These are phyloP conservation scores for Saturnispora galanensis DNA, from an alignment of 805 yeast genomes.

Conservation along the genomic window DNA sequence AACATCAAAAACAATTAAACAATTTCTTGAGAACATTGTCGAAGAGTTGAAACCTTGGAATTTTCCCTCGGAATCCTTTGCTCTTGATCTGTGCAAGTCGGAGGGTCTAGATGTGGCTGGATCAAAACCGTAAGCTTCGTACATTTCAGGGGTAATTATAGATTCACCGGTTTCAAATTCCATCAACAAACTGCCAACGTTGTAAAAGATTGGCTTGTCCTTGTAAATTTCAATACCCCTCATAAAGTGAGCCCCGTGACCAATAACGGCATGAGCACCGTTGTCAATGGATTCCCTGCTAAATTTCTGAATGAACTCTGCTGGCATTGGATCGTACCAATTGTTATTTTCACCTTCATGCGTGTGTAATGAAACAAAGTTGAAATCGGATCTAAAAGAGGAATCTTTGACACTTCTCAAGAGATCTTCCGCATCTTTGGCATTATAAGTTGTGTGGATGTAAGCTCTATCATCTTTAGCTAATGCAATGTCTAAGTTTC, in stretches of 20 bases:
- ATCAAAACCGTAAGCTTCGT: slow-evolving; percentile 17
- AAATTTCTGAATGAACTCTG: slow-evolving; percentile 21
- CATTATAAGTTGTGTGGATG: slow-evolving; percentile 18
- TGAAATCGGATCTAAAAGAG: slow-evolving; percentile 20
- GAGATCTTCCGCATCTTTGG: slow-evolving; percentile 17
- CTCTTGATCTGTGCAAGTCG: slow-evolving; percentile 21
- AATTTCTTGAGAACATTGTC: slow-evolving; percentile 21
- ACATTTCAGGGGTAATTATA: slow-evolving; percentile 21
- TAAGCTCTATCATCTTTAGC: slow-evolving; percentile 19
- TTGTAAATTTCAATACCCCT: slow-evolving; percentile 24
- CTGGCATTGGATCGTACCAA: slow-evolving; percentile 25
- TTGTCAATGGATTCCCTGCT: slow-evolving; percentile 20
- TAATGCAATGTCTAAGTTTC: slow-evolving; percentile 19
- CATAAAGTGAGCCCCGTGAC: slow-evolving; percentile 25
- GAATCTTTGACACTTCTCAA: slow-evolving; percentile 19
- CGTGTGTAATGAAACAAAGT: slow-evolving; percentile 21
- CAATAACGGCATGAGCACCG: slow-evolving; percentile 23
- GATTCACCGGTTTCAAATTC: slow-evolving; percentile 23
- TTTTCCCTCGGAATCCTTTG: slow-evolving; percentile 19
- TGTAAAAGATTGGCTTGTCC: slow-evolving; percentile 22
- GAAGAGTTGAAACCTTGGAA: slow-evolving; percentile 21
- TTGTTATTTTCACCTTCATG: slow-evolving; percentile 25
- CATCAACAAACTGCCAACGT: slow-evolving; percentile 22
- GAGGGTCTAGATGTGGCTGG: slow-evolving; percentile 21
- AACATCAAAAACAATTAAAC: slow-evolving; percentile 19